Conservation (phyloP, 163 green algal genomes). For the Prototheca cutis region DNA sequence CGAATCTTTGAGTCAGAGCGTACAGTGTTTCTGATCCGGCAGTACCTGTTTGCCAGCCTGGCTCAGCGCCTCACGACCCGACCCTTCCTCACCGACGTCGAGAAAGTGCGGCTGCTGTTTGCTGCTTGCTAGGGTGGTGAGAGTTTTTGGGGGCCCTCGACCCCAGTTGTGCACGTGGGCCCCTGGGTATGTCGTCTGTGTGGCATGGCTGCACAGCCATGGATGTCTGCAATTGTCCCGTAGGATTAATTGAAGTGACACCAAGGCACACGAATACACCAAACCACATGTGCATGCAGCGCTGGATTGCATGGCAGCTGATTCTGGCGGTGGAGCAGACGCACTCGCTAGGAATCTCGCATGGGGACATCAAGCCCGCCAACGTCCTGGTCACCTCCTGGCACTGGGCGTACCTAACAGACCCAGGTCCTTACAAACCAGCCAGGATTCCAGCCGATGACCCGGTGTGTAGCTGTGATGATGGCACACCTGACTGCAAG, state of each 20-base stretch:
- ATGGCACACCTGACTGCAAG: no score
- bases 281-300: conserved; percentile 24
- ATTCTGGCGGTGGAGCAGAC: conserved; percentile 67
- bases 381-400: conserved; percentile 92
- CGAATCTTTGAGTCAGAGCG: conserved; percentile 61
- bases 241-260: no score
- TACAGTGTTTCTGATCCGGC: conserved; percentile 81
- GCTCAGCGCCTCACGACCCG: conserved; percentile 78
- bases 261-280: not conserved
- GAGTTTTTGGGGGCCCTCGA: no score
- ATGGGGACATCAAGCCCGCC: conserved; percentile 92
- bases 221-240: no score
- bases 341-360: conserved; percentile 63
- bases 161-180: no score
- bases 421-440: conserved; percentile 92
- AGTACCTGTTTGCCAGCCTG: conserved; percentile 77
- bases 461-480: conserved; percentile 56
- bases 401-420: conserved; percentile 82
- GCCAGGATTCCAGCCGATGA: conserved; percentile 82
- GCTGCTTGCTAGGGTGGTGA: no score
- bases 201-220: no score
- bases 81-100: conserved; percentile 76
- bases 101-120: conserved; percentile 82
- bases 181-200: no score
- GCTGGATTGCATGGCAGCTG: conserved; percentile 91